Evolutionary conservation across 1,139 yeast species (phyloP), one percentile per base, ranked within the genome.

Genomic region (Saccharomyces hybrid): DNA sequence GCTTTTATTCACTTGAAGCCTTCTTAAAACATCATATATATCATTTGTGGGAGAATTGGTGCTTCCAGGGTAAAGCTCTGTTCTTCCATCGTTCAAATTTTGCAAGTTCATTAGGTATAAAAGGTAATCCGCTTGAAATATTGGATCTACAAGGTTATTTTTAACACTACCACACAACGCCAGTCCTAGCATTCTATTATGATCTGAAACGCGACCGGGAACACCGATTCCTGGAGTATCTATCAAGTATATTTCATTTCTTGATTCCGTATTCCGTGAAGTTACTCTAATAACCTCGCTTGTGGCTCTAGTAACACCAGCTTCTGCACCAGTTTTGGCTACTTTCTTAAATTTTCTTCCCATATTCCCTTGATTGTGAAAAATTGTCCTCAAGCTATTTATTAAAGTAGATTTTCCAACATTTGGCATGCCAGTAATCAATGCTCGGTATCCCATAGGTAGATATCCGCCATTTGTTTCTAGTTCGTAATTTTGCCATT

Each of bases 321-420:
- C 97, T 62, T 82, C 85, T 7, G 88, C 86, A 0, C 97, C 97
- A 0, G 96, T 89, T 54, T 73, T 73, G 0, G 96, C 97, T 1
- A 88, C 98, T 64, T 86, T 86, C 57, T 76, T 76, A 47, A 9
- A 38, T n/a, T 68, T 69, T 52, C 73, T 57, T 25, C 55, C 53
- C 28, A 48, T 14, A 34, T n/a, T 47, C 14, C 38, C 47, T 32
- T 32, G 47, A 6, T 53, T 51, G 44, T 55, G 47, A 14, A 80
- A 59, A 2, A 79, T 79, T 25, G 75, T 75, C 55, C 97, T 73
- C 52, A 93, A 72, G 0, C 86, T 78, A 66, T 93, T 93, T 11
- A 91, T 85, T 55, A 93, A 72, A 0, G 96, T 86, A n/a, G 96
- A 88, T 69, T 93, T 93, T 0, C 99, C 99, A n/a, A 90, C 96